Percentiles rank a stretch among this genome's conserved stretches.
These are phyloP conservation scores for Mucor plumbeus DNA, from an alignment of 371 early-diverging fungal genomes.

Conservation along the genomic window DNA sequence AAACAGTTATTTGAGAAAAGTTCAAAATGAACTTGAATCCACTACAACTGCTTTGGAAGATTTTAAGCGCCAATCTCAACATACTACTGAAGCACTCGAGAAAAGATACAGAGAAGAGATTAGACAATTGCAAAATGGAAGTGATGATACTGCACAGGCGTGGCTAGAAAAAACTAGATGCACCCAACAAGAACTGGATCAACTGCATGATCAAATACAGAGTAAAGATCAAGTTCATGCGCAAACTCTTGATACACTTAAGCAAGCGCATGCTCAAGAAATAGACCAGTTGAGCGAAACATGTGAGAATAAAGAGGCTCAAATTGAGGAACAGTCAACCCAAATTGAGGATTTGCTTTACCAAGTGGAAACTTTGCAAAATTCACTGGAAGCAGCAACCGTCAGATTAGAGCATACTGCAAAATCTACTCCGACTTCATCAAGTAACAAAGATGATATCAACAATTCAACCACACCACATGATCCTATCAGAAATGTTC, in stretches of 20 bases:
- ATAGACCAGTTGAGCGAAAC: conserved; percentile 12
- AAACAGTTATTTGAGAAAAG: conserved; percentile 34
- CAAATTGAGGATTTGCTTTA: conserved; percentile 35
- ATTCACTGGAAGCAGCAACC: conserved; percentile 46
- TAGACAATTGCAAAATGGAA: conserved; percentile 42
- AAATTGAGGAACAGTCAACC: conserved; percentile 30
- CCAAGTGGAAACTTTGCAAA: conserved; percentile 45
- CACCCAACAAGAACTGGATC: conserved; percentile 40
- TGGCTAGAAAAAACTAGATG: conserved; percentile 49
- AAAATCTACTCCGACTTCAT: conserved; percentile 21
- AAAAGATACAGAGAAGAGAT: conserved; percentile 48
- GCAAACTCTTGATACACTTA: conserved; percentile 14
- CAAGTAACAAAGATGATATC: conserved; percentile 21
- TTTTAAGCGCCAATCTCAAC: conserved; percentile 30
- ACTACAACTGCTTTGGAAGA: conserved; percentile 32
- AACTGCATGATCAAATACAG: conserved; percentile 28
- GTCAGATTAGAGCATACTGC: conserved; percentile 39
- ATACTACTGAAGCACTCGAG: conserved; percentile 34
- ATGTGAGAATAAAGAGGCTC: conserved; percentile 21
- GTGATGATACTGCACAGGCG: conserved; percentile 48
- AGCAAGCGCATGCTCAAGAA: conserved; percentile 17
- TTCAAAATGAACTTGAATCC: conserved; percentile 36
- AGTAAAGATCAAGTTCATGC: conserved; percentile 24
- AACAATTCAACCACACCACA: background rate
- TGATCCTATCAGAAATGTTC: conserved; percentile 12